A percentile compares a stretch with the other conserved stretches of the same genome.
Evolutionary conservation across 805 yeast genomes (phyloP).

Genomic region (Torulaspora delbrueckii): DNA sequence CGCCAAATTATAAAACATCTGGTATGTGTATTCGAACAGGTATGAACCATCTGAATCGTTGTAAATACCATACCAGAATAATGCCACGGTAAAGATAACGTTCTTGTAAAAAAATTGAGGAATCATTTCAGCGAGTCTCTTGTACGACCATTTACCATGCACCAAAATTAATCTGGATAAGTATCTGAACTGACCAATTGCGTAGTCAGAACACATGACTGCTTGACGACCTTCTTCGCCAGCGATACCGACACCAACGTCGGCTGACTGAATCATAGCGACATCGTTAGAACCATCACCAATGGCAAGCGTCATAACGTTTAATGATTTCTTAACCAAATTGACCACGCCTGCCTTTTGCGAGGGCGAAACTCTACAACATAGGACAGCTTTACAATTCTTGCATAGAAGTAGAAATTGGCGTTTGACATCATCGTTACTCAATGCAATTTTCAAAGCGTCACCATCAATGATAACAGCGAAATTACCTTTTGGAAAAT

Average conservation of each 20-base stretch:
- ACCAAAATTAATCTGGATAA: slow-evolving; percentile 60
- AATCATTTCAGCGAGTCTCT: slow-evolving; percentile 76
- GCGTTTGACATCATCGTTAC: slow-evolving; percentile 41
- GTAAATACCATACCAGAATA: slow-evolving; percentile 77
- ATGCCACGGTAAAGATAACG: slow-evolving; percentile 65
- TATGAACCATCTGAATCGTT: slow-evolving; percentile 76
- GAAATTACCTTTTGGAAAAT: slow-evolving; percentile 60
- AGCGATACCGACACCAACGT: slow-evolving; percentile 84
- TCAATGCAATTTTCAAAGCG: slow-evolving; percentile 55
- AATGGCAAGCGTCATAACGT: slow-evolving; percentile 80
- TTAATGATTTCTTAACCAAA: slow-evolving; percentile 65
- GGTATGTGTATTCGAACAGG: slow-evolving; percentile 68
- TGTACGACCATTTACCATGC: slow-evolving; percentile 86
- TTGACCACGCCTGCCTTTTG: slow-evolving; percentile 83
- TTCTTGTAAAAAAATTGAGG: slow-evolving; percentile 78
- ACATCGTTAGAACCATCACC: slow-evolving; percentile 91
- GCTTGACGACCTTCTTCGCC: slow-evolving; percentile 92
- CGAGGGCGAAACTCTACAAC: slow-evolving; percentile 86
- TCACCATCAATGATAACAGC: slow-evolving; percentile 80
- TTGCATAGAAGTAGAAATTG: slow-evolving; percentile 70
- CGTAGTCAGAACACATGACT: slow-evolving; percentile 83
- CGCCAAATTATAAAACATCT: slow-evolving; percentile 79
- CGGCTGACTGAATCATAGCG: slow-evolving; percentile 86
- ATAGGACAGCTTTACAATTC: slow-evolving; percentile 74
- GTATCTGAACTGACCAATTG: slow-evolving; percentile 76